Evolutionary conservation across 2,329 filamentous ascomycete genomes (phyloP).

Genomic region (Fusarium albidum): DNA sequence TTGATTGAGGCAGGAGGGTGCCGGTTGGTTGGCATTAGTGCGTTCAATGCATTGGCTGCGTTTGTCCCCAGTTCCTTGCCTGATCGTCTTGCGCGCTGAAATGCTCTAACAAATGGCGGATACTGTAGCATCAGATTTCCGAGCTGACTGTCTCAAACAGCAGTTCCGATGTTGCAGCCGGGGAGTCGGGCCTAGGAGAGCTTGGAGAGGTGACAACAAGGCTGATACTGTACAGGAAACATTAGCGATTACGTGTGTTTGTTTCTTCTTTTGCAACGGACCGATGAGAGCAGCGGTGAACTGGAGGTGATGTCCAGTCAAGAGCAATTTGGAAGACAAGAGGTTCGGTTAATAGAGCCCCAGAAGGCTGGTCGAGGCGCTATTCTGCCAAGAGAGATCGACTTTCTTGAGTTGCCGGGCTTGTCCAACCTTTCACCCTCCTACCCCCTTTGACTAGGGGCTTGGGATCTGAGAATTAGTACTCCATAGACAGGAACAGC

Average conservation of each 20-base stretch:
- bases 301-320: background rate
- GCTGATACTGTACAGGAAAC: background rate
- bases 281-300: background rate
- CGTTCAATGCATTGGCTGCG: background rate
- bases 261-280: background rate
- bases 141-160: background rate
- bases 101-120: conserved; percentile 4
- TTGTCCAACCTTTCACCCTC: conserved; percentile 12
- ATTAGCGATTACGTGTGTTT: conserved; percentile 1
- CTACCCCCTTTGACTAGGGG: no score
- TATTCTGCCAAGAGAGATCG: conserved; percentile 5
- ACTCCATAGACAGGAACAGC: no score
- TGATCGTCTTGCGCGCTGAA: background rate
- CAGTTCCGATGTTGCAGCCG: conserved; percentile 10
- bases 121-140: conserved; percentile 1
- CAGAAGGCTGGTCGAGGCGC: background rate
- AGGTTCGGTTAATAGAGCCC: background rate
- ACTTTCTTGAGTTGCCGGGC: conserved; percentile 2
- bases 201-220: background rate
- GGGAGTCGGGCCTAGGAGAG: conserved; percentile 1
- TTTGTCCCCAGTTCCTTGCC: conserved; percentile 3
- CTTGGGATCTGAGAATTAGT: no score
- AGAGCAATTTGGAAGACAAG: conserved; percentile 1
- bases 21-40: background rate
- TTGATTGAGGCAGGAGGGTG: background rate